Base-by-base conservation (phyloP, 1,284 basidiomycete genomes). In the Malassezia dermatis region DNA sequence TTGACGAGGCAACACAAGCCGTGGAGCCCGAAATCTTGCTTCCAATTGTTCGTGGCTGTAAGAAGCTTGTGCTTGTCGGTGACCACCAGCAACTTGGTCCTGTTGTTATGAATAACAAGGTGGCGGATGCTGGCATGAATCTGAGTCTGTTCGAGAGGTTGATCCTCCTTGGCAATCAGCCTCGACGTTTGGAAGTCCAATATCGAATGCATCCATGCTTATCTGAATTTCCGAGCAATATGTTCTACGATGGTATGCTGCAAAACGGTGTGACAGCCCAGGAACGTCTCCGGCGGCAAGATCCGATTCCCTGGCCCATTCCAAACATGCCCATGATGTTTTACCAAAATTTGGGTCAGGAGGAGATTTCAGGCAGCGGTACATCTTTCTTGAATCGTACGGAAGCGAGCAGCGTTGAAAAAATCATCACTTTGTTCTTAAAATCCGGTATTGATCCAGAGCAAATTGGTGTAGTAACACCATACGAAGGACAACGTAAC, bases 21-120 rank as follows among this genome's bases (percentile, higher is more conserved):
- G 89, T 91, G 53, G 91, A 96, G 76, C 91, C 91, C 51, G 94
- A 99, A 78, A 95, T 91, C 77, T 94, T 98, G 90, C 98, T 99
- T 66, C 94, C 94, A 12, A 82, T 99, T 34, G 86, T 98, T 13
- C 84, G 96, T 69, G 94, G 94, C 26, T 96, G 91, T 76, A 98
- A 96, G 77, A 94, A 99, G 73, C 89, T 91, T 51, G 67, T 99
- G 26, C 83, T 99, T 47, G 94, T 99, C 48, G 94, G 94, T 48
- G 91, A 96, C 77, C 91, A 96, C 76, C 64, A 87, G 78, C 94
- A 99, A 81, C 84, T 98, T 45, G 94, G 94, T 1, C 94, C 94
- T 8, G 94, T 96, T 65, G 96, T 99, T 75, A 98, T 98, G 94
- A 98, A 96, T 83, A 98, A 96, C 82, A 96, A 98, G 75, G 94